Evolutionary conservation across 345 rosid genomes (phyloP), one percentile per base, ranked within the genome.

Genomic region (Camelina neglecta): DNA sequence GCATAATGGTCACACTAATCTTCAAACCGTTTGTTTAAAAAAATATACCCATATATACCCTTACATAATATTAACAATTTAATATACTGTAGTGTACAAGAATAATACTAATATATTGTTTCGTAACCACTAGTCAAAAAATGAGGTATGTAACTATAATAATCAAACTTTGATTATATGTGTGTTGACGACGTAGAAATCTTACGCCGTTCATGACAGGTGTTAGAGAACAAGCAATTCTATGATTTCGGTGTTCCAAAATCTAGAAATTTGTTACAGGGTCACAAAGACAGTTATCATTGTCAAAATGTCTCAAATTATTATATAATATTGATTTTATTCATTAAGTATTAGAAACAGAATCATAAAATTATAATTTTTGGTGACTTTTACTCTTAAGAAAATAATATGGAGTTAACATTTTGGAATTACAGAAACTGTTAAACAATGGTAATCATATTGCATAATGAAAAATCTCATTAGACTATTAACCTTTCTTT

Each of bases 1-100:
- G 31, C 58, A 66, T 12, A 26, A 38, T 58, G 26, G 78, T 67
- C 60, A 11, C 9, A 6, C 16, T 12, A 15, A 58, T 48, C 35
- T 35, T 47, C 54, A 21, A 45, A 18, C 23, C n/a, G 15, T 44
- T 24, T 54, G 4, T 53, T 7, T 31, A 4, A 55, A 20, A 26
- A 12, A 42, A 16, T 53, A 3, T 36, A n/a, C 29, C 23, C 7
- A 38, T 61, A 38, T 36, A 6, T 10, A 39, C 4, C 48, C 35
- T 3, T 6, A 4, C 6, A 21, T n/a, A 6, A 18, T 18, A 18
- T 18, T 18, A 18, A 18, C 18, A 18, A 18, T 18, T 29, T 29
- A 29, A 6, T 16, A 6, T 16, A 56, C 8, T 29, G 3, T 26
- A 29, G 31, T 29, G 31, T 29, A 4, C 5, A 29, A 29, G 31